Conservation (phyloP, 1,284 basidiomycete genomes). For the Uromyces viciae-fabae region DNA sequence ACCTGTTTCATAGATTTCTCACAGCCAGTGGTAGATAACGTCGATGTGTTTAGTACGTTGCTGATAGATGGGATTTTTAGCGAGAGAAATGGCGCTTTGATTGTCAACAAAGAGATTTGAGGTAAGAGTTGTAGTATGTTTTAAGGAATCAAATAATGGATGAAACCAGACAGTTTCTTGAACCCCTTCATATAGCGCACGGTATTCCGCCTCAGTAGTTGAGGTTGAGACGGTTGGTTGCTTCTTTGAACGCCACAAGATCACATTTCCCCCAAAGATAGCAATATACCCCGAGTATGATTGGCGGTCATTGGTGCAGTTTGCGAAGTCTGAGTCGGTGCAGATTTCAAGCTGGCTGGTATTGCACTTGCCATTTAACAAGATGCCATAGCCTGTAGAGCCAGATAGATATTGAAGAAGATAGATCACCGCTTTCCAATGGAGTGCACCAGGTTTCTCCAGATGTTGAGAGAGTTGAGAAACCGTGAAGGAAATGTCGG, state of each 20-base stretch:
- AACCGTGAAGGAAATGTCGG: not conserved
- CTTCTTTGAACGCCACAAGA: not conserved
- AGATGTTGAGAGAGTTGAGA: not conserved
- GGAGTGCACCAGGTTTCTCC: not conserved
- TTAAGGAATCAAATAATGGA: not conserved
- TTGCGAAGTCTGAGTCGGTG: not conserved
- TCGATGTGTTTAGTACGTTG: not conserved
- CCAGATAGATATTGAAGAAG: not conserved
- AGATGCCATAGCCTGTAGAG: not conserved
- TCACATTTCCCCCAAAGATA: not conserved
- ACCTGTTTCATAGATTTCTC: not conserved
- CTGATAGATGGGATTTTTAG: not conserved
- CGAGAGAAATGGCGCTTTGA: not conserved
- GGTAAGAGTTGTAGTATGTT: not conserved
- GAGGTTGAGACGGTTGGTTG: not conserved
- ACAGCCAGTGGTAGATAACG: not conserved
- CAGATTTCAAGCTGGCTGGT: no score
- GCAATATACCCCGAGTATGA: not conserved
- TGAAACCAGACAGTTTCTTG: not conserved
- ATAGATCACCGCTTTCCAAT: not conserved
- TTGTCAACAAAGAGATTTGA: not conserved
- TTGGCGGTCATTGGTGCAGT: not conserved
- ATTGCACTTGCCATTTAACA: not conserved
- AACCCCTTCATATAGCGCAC: not conserved
- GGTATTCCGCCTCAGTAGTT: no score